These are phyloP conservation scores for Exophiala sideris DNA, from an alignment of 2,329 filamentous ascomycete genomes.

Conservation along the genomic window DNA sequence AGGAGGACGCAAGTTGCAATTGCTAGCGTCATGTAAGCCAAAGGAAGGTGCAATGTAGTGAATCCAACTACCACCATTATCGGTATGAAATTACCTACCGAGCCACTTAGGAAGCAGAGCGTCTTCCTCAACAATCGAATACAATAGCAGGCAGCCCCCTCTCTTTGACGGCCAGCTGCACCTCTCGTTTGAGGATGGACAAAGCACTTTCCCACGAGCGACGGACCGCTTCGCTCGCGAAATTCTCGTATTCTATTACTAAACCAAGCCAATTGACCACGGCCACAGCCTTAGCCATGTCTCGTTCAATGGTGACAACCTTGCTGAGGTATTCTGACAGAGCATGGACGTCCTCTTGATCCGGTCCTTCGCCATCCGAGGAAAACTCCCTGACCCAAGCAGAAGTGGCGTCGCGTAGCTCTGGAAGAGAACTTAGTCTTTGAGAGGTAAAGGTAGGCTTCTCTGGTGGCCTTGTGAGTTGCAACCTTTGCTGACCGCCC, in stretches of 20 bases:
- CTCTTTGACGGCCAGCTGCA: conserved; percentile 55
- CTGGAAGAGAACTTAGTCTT: conserved; percentile 53
- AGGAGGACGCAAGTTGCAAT: background rate
- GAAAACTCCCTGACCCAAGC: conserved; percentile 73
- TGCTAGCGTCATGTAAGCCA: background rate
- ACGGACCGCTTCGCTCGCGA: conserved; percentile 43
- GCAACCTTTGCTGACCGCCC: conserved; percentile 38
- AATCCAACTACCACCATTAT: background rate
- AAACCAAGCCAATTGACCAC: conserved; percentile 63
- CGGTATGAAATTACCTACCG: background rate
- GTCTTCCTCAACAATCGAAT: conserved; percentile 33
- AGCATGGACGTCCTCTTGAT: conserved; percentile 71
- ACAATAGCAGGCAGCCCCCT: conserved; percentile 58
- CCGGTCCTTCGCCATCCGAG: conserved; percentile 75
- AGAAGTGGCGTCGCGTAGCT: conserved; percentile 70
- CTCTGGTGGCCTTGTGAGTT: conserved; percentile 49
- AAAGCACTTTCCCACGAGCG: conserved; percentile 43
- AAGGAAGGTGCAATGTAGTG: background rate
- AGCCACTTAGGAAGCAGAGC: background rate
- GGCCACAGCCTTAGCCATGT: conserved; percentile 70
- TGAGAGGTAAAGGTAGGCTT: conserved; percentile 62
- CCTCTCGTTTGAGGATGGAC: conserved; percentile 39
- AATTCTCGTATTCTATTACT: conserved; percentile 37
- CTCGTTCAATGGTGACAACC: conserved; percentile 71
- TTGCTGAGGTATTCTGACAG: conserved; percentile 68